phyloP scores from a whole-genome alignment of 2,329 filamentous ascomycete species.

The Lasiodiplodia theobromae region DNA sequence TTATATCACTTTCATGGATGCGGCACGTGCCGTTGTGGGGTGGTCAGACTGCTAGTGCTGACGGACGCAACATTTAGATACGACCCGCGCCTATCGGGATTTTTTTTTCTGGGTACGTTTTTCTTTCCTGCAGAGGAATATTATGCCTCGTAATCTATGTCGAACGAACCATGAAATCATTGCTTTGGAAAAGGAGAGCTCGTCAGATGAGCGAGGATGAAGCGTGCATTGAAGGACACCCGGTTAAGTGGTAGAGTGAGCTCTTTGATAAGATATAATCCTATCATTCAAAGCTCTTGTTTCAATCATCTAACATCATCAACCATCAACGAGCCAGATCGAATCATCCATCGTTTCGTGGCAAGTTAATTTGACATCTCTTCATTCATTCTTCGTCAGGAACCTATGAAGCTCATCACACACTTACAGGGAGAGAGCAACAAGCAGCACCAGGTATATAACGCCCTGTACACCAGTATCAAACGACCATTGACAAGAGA shows the following conservation, averaged over 20 bases:
- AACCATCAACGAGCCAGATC: background rate
- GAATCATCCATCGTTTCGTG: background rate
- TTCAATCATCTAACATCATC: background rate
- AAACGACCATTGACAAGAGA: background rate
- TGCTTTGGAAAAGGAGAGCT: no score
- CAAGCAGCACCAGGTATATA: conserved; percentile 17
- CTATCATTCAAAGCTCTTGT: background rate
- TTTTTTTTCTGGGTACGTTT: no score
- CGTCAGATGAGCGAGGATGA: no score
- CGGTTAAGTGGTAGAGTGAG: background rate
- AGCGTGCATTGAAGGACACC: no score
- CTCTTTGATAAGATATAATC: background rate
- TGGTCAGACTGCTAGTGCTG: background rate
- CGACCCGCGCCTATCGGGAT: background rate
- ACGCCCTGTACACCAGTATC: conserved; percentile 11
- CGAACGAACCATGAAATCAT: no score
- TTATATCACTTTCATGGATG: background rate
- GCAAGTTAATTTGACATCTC: background rate
- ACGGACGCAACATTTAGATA: background rate
- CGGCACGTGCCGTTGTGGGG: background rate
- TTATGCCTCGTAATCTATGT: no score
- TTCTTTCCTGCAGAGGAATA: no score
- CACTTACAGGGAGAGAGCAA: no score
- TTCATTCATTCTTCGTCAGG: background rate
- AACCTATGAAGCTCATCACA: background rate